Base-by-base conservation (phyloP, 108 stramenopile species). In the Fragilaria crotonensis region DNA sequence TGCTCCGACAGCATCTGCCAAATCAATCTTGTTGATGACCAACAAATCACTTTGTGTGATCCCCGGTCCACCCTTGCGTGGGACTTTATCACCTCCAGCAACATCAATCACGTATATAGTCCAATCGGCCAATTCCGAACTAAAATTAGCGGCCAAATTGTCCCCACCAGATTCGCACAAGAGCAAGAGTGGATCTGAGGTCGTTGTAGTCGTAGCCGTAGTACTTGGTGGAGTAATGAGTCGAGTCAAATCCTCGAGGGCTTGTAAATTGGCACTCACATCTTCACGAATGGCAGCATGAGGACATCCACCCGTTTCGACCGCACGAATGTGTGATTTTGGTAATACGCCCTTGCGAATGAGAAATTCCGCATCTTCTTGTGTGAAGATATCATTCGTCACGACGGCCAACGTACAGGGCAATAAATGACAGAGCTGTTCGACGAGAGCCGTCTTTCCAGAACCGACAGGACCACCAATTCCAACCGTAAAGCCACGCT, bases 61-160 rank as follows among this genome's bases (percentile, higher is more conserved):
- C 3, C 96, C 96, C 5, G 98, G 98, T 47, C 98, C 98, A 56
- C 98, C 98, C 74, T 98, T 98, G 52, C 98, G 79, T 23, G 98
- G 98, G 33, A 98, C 87, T 79, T 98, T 98, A 63, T 97, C 96
- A 11, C 98, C 98, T 25, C 98, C 98, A 2, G 98, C 96, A 1
- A 97, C 96, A 76, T 99, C 98, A 72, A 99, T 99, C 21, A 99
- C 98, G 61, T 99, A 99, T 26, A 99, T 70, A 0, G 94, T 97
- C 65, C 83, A 94, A 77, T 99, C 98, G 2, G 98, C 98, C 32
- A 99, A 68, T 73, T 99, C 98, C 14, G 72, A 50, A 50, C 80
- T 83, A 76, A 96, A 99, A 57, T 95, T 95, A 45, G 98, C 98
- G 5, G 96, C 96, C 25, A 99, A 83, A 75, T 99, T 99, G 70